These are phyloP conservation scores for Rhodocollybia butyracea DNA, from an alignment of 768 basidiomycete genomes.

Conservation along the genomic window DNA sequence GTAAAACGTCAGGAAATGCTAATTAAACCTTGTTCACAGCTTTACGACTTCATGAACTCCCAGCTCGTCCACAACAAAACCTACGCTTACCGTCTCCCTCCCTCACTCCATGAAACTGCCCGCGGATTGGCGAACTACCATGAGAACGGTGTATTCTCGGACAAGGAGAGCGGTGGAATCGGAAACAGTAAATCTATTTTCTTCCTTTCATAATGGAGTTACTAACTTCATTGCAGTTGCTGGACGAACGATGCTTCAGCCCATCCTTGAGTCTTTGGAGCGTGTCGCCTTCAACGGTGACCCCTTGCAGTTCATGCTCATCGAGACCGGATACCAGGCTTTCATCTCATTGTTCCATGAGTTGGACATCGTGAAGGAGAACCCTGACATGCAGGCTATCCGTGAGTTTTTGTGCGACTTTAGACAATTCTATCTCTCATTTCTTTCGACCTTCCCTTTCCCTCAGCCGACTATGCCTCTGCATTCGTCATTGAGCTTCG, in stretches of 20 bases:
- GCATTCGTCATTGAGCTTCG: slow-evolving; percentile 79
- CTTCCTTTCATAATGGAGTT: not conserved
- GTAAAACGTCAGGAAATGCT: not conserved
- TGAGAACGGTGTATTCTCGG: slow-evolving; percentile 73
- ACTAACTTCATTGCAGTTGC: slow-evolving; percentile 50
- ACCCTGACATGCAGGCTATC: slow-evolving; percentile 60
- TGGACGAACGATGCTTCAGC: slow-evolving; percentile 73
- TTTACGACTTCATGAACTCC: slow-evolving; percentile 76
- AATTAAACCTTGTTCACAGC: slow-evolving; percentile 35
- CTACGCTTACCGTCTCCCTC: slow-evolving; percentile 76
- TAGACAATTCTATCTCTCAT: not conserved
- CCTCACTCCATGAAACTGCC: slow-evolving; percentile 72
- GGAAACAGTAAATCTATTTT: slow-evolving; percentile 64
- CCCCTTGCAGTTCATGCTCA: slow-evolving; percentile 73
- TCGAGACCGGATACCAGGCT: slow-evolving; percentile 85
- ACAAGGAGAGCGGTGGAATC: slow-evolving; percentile 56
- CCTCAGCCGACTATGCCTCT: slow-evolving; percentile 66
- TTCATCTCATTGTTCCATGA: slow-evolving; percentile 87
- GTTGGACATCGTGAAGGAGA: slow-evolving; percentile 54
- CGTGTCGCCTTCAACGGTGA: slow-evolving; percentile 78
- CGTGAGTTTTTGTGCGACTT: slow-evolving; percentile 43
- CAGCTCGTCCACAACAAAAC: slow-evolving; percentile 80
- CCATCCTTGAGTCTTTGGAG: slow-evolving; percentile 67
- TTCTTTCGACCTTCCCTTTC: not conserved
- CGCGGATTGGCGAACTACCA: slow-evolving; percentile 77